Conservation (phyloP, 2,329 filamentous ascomycete genomes). For the Paecilomyces fulvus region DNA sequence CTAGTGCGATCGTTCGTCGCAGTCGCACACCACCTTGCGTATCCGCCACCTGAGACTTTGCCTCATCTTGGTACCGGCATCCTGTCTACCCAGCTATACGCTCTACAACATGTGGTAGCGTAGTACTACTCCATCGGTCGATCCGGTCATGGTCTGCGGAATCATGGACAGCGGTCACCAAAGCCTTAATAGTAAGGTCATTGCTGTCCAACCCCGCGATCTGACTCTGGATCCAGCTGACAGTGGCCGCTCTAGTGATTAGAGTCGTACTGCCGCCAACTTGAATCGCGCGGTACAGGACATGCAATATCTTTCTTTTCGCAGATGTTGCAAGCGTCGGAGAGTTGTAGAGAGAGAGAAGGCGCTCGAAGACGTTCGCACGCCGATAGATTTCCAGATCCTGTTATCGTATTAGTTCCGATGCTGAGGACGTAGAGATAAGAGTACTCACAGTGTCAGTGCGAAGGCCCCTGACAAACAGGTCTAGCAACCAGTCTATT, state of each 20-base stretch:
- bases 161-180: slow-evolving; percentile 54
- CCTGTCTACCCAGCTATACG: slow-evolving; percentile 13
- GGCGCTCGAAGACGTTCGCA: slow-evolving; percentile 63
- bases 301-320: slow-evolving; percentile 53
- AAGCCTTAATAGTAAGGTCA: slow-evolving; percentile 39
- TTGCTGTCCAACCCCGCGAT: slow-evolving; percentile 42
- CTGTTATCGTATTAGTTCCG: slow-evolving; percentile 10
- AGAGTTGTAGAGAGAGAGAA: slow-evolving; percentile 61
- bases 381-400: slow-evolving; percentile 45
- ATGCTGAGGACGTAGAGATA: neutral
- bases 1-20: neutral
- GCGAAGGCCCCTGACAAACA: slow-evolving; percentile 57
- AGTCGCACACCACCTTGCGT: neutral
- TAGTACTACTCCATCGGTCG: slow-evolving; percentile 55
- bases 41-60: neutral
- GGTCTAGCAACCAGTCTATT: slow-evolving; percentile 63
- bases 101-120: slow-evolving; percentile 24
- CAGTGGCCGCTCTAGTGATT: slow-evolving; percentile 63
- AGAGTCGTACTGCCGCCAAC: slow-evolving; percentile 72
- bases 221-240: slow-evolving; percentile 66
- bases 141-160: slow-evolving; percentile 61
- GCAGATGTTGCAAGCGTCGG: slow-evolving; percentile 53
- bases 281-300: slow-evolving; percentile 58
- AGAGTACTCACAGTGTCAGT: slow-evolving; percentile 43
- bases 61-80: neutral